Evolutionary conservation across 2,329 filamentous ascomycete genomes (phyloP).

Genomic region (Xylariaceae sp.): DNA sequence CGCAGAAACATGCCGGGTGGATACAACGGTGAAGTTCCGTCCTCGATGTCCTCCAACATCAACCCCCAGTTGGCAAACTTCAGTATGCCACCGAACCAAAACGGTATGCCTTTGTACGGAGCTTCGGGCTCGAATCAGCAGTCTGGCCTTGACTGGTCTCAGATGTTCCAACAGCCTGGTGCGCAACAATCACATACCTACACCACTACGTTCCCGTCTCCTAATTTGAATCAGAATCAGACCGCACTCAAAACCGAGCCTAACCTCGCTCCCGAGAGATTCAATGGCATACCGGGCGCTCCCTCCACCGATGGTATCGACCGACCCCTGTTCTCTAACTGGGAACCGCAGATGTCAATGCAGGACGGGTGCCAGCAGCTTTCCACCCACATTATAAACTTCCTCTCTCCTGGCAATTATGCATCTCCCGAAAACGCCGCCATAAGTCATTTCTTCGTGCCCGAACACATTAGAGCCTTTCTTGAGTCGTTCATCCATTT

Average conservation of each 20-base stretch:
- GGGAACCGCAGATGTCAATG: slow-evolving; percentile 46
- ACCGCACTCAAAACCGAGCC: slow-evolving; percentile 67
- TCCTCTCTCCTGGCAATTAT: slow-evolving; percentile 55
- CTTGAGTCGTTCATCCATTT: slow-evolving; percentile 70
- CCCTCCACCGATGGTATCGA: slow-evolving; percentile 41
- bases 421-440: slow-evolving; percentile 53
- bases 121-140: slow-evolving; percentile 60
- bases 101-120: slow-evolving; percentile 63
- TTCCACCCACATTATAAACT: slow-evolving; percentile 55
- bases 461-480: slow-evolving; percentile 68
- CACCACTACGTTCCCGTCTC: slow-evolving; percentile 56
- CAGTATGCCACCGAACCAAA: slow-evolving; percentile 61
- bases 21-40: slow-evolving; percentile 57
- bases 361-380: slow-evolving; percentile 53
- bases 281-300: slow-evolving; percentile 44
- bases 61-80: slow-evolving; percentile 64
- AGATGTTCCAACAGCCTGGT: slow-evolving; percentile 71
- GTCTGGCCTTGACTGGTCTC: slow-evolving; percentile 69
- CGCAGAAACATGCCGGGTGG: slow-evolving; percentile 52
- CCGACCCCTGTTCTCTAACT: slow-evolving; percentile 47
- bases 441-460: slow-evolving; percentile 61
- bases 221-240: slow-evolving; percentile 68
- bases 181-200: slow-evolving; percentile 57
- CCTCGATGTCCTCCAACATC: slow-evolving; percentile 60
- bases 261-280: slow-evolving; percentile 51